phyloP scores from a whole-genome alignment of 768 basidiomycete genomes.

The Galerina sulciceps region DNA sequence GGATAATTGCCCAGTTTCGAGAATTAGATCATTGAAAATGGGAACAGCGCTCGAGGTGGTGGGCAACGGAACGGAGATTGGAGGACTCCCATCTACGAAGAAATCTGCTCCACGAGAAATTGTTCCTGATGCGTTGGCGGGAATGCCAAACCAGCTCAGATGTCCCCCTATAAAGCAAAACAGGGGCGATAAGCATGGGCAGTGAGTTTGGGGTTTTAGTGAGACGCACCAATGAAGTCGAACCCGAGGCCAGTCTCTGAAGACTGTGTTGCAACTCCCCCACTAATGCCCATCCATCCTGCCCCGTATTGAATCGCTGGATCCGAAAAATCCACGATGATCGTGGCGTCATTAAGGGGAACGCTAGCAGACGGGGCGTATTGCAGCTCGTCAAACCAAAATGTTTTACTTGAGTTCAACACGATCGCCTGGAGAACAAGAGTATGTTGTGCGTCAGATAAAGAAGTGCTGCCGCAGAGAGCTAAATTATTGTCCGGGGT shows the following conservation, averaged over 20 bases:
- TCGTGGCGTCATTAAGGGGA: slow-evolving; percentile 4
- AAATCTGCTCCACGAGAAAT: slow-evolving; percentile 11
- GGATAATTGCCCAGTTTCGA: slow-evolving; percentile 8
- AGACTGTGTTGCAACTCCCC: not conserved
- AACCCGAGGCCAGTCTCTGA: not conserved
- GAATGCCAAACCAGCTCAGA: not conserved
- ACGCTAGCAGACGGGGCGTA: slow-evolving; percentile 9
- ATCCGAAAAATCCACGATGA: slow-evolving; percentile 7
- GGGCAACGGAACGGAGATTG: slow-evolving; percentile 9
- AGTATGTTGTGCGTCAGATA: slow-evolving; percentile 8
- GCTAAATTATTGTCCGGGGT: slow-evolving; percentile 7
- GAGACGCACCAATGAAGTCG: not conserved
- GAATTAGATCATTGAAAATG: slow-evolving; percentile 13
- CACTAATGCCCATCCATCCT: slow-evolving; percentile 1
- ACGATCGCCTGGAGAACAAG: slow-evolving; percentile 11
- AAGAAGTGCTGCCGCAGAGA: not conserved
- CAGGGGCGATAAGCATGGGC: not conserved
- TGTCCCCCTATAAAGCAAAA: not conserved
- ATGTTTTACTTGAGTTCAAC: not conserved
- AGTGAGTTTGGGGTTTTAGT: no score
- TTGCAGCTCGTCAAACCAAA: slow-evolving; percentile 15
- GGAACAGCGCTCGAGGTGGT: not conserved
- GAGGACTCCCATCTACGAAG: slow-evolving; percentile 10
- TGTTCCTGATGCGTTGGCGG: not conserved
- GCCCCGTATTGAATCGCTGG: not conserved